phyloP scores from a whole-genome alignment of 345 rosid genomes.

The Draba incana region DNA sequence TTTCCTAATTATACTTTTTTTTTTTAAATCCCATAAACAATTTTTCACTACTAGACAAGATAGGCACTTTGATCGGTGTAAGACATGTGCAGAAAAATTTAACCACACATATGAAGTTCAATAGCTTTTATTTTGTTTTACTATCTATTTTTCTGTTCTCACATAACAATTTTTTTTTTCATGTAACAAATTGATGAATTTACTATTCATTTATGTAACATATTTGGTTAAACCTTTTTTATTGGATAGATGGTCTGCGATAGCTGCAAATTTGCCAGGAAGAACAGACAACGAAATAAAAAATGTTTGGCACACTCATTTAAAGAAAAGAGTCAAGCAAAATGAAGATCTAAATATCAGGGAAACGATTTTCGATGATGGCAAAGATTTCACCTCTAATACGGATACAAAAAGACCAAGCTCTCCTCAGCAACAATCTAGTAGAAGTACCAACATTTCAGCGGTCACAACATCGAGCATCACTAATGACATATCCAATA shows the following conservation, averaged over 20 bases:
- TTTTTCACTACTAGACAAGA: constrained; percentile 31
- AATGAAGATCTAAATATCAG: constrained; percentile 18
- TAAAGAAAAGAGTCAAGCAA: constrained; percentile 44
- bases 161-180: background rate
- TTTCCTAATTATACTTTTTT: constrained; percentile 12
- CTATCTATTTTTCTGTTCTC: constrained; percentile 9
- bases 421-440: constrained; percentile 38
- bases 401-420: constrained; percentile 5
- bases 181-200: background rate
- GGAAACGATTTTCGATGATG: background rate
- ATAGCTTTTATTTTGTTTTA: constrained; percentile 27
- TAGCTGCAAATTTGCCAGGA: constrained; percentile 56
- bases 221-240: background rate
- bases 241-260: constrained; percentile 54
- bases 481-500: constrained; percentile 27
- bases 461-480: constrained; percentile 36
- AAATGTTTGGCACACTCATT: constrained; percentile 53
- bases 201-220: constrained; percentile 4
- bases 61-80: constrained; percentile 39
- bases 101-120: constrained; percentile 16
- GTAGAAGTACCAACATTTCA: constrained; percentile 29
- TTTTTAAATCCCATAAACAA: background rate
- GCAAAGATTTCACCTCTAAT: background rate
- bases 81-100: constrained; percentile 30
- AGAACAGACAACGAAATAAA: constrained; percentile 63